phyloP scores from a whole-genome alignment of 1,284 basidiomycete species.

The Ustilago xerochloae region DNA sequence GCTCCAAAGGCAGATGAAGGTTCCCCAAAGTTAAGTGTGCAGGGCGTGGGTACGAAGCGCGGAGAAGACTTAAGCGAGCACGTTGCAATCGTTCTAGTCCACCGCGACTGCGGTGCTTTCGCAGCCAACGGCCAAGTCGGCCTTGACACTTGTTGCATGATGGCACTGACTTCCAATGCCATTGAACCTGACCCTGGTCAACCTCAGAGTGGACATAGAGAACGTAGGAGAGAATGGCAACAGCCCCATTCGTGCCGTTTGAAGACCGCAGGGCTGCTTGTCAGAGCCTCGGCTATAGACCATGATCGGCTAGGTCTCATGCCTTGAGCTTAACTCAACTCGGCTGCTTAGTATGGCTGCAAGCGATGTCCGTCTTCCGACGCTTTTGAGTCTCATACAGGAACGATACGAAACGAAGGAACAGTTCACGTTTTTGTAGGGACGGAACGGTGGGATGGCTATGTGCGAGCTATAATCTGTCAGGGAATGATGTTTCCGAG shows the following conservation, averaged over 20 bases:
- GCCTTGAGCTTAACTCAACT: conserved; percentile 8
- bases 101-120: not conserved
- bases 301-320: conserved; percentile 13
- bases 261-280: too few relatives aligned
- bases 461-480: not conserved
- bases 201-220: not conserved
- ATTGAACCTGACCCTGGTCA: not conserved
- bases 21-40: not conserved
- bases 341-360: not conserved
- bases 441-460: not conserved
- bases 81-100: conserved; percentile 16
- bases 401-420: not conserved
- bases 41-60: not conserved
- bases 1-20: not conserved
- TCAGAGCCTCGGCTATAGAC: not conserved
- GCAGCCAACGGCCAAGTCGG: not conserved
- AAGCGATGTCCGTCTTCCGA: conserved; percentile 21
- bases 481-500: too few relatives aligned
- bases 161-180: conserved; percentile 1
- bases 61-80: conserved; percentile 6
- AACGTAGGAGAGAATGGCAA: too few relatives aligned
- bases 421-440: not conserved
- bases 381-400: not conserved
- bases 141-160: not conserved
- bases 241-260: too few relatives aligned